Evolutionary conservation across 345 rosid species (phyloP), one percentile per base, ranked within the genome.

Genomic region (Moricandia moricandioides): DNA sequence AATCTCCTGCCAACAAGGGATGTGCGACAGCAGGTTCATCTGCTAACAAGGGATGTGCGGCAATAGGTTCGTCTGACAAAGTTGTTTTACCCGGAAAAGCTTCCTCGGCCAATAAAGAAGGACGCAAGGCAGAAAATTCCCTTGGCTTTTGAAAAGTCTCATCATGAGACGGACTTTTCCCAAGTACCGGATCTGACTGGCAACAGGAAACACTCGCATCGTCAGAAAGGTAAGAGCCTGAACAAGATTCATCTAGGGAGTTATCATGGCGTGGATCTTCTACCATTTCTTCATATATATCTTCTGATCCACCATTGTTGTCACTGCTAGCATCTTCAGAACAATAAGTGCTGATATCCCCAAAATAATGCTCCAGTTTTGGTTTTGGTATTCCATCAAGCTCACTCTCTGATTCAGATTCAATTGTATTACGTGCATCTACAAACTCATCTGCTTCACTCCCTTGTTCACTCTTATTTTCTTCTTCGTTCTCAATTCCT

Each of bases 351-450:
- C 76, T 78, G 61, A 72, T 40, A 52, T 78, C 77, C 47, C 81
- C 73, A 72, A 72, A 71, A 62, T 71, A 78, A 59, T 72, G 78
- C 70, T 73, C 81, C 51, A 61, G 26, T 17, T 21, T 81, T 43
- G 58, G 76, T 67, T 43, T 70, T 37, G 62, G 66, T 43, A 14
- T 80, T 74, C 68, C 77, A 45, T 74, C 79, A 49, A 69, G 69
- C 54, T 85, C 87, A 65, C 30, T 43, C 67, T 59, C 74, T 31
- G 89, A 91, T 86, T 90, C 98, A 11, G 98, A 87, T 54, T 94
- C 97, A 45, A 94, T 88, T 17, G 92, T 90, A 80, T 94, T 91
- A 68, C 91, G 92, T 65, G 97, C 97, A 85, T 94, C 98, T 85
- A 83, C 71, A 54, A 70, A 91, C 76, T 88, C 81, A 68, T 94